Conservation (phyloP, 352 stramenopile genomes). For the Phytophthora sp. region DNA sequence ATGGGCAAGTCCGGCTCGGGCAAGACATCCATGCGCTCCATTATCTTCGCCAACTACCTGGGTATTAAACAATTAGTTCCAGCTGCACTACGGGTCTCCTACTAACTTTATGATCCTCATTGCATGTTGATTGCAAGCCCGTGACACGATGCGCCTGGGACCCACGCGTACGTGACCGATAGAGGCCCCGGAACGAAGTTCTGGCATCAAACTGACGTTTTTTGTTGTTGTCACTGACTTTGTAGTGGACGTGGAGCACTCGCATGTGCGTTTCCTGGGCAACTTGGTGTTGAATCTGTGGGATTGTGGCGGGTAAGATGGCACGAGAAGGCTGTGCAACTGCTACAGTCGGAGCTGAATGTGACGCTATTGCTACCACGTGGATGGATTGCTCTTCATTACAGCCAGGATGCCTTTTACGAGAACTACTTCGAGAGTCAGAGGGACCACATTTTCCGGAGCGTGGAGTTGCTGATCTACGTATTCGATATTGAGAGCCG, state of each 20-base stretch:
- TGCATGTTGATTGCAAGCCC: constrained; percentile 50
- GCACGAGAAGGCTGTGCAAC: neutral
- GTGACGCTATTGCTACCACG: constrained; percentile 19
- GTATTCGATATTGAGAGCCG: constrained; percentile 98
- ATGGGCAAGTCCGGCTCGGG: constrained; percentile 96
- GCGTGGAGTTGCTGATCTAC: constrained; percentile 98
- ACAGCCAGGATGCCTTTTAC: constrained; percentile 98
- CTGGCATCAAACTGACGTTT: too few species aligned
- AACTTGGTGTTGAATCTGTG: constrained; percentile 99
- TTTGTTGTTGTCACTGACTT: constrained; percentile 21
- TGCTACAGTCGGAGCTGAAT: neutral
- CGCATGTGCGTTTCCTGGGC: constrained; percentile 95
- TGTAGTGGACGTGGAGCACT: constrained; percentile 92
- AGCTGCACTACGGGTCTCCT: neutral
- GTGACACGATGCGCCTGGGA: constrained; percentile 97
- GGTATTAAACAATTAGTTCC: constrained; percentile 40
- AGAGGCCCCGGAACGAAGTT: too few species aligned
- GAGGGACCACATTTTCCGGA: constrained; percentile 99
- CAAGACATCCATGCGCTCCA: constrained; percentile 99
- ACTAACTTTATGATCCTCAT: neutral
- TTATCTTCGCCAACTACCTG: constrained; percentile 99
- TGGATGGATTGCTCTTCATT: neutral
- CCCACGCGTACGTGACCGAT: constrained; percentile 81
- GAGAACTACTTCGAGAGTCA: constrained; percentile 99
- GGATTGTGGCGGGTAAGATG: constrained; percentile 96